Evolutionary conservation across 805 yeast species (phyloP).

Genomic region (Candida succiphila): DNA sequence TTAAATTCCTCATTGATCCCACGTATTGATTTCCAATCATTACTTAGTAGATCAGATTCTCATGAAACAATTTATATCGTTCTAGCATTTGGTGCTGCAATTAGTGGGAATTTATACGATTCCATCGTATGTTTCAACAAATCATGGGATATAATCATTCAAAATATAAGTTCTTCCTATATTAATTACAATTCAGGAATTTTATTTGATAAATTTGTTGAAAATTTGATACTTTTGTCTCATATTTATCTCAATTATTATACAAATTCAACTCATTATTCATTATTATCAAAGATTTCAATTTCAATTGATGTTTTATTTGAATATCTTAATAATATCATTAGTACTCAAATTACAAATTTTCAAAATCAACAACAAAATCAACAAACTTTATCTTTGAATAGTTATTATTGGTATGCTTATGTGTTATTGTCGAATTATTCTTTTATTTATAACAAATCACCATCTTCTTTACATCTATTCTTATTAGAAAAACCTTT

Average conservation of each 20-base stretch:
- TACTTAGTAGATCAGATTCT: too few relatives aligned
- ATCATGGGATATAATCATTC: constrained; percentile 30
- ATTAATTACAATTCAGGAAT: constrained; percentile 21
- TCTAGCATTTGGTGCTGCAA: constrained; percentile 35
- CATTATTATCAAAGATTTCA: constrained; percentile 7
- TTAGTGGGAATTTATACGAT: constrained; percentile 22
- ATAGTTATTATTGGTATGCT: constrained; percentile 34
- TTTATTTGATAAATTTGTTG: constrained; percentile 27
- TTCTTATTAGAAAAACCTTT: constrained; percentile 19
- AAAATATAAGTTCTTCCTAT: constrained; percentile 16
- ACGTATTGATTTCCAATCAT: too few relatives aligned
- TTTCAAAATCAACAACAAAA: constrained; percentile 3
- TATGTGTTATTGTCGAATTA: constrained; percentile 36
- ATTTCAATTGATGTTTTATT: constrained; percentile 37
- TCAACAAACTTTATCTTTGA: constrained; percentile 4
- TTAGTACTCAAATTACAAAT: constrained; percentile 30
- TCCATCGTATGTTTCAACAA: constrained; percentile 30
- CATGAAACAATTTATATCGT: constrained; percentile 34
- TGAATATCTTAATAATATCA: constrained; percentile 38
- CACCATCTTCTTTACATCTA: constrained; percentile 28
- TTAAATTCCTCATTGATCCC: too few relatives aligned
- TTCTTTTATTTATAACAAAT: constrained; percentile 26
- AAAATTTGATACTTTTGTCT: constrained; percentile 33
- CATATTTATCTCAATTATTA: constrained; percentile 32
- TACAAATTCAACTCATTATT: constrained; percentile 9